Conservation (phyloP, 2,329 filamentous ascomycete genomes). For the Huntiella decipiens region DNA sequence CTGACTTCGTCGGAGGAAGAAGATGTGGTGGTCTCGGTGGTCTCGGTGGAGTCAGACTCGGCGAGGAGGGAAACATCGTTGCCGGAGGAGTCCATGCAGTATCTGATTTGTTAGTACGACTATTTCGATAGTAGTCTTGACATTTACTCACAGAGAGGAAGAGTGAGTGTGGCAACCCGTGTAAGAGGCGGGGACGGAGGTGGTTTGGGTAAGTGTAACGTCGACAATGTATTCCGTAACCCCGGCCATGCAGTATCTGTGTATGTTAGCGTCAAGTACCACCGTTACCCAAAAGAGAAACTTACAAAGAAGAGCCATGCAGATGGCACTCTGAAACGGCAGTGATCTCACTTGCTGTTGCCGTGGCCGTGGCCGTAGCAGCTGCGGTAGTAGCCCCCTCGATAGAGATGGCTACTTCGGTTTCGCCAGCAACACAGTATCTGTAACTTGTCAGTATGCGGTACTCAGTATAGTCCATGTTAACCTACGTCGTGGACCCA, state of each 20-base stretch:
- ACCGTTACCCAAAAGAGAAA: background rate
- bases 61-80: conserved; percentile 36
- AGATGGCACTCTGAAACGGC: conserved; percentile 25
- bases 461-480: conserved; percentile 16
- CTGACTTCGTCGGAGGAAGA: conserved; percentile 19
- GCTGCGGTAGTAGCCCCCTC: conserved; percentile 12
- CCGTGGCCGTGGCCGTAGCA: conserved; percentile 4
- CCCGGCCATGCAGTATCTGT: conserved; percentile 26
- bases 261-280: background rate
- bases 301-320: conserved; percentile 23
- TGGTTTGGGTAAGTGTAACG: conserved; percentile 32
- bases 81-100: conserved; percentile 39
- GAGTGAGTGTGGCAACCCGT: conserved; percentile 48
- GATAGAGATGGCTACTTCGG: conserved; percentile 23
- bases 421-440: conserved; percentile 23
- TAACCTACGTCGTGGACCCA: conserved; percentile 31
- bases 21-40: background rate
- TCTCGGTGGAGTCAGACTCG: conserved; percentile 16
- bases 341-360: conserved; percentile 16
- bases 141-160: conserved; percentile 28
- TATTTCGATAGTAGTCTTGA: background rate
- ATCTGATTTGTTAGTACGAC: conserved; percentile 23
- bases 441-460: background rate
- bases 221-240: conserved; percentile 25
- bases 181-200: conserved; percentile 38